Percentiles rank a stretch among this genome's conserved stretches.
Conservation (phyloP, 495 filamentous ascomycete species). For the Penicillium bialowiezense region DNA sequence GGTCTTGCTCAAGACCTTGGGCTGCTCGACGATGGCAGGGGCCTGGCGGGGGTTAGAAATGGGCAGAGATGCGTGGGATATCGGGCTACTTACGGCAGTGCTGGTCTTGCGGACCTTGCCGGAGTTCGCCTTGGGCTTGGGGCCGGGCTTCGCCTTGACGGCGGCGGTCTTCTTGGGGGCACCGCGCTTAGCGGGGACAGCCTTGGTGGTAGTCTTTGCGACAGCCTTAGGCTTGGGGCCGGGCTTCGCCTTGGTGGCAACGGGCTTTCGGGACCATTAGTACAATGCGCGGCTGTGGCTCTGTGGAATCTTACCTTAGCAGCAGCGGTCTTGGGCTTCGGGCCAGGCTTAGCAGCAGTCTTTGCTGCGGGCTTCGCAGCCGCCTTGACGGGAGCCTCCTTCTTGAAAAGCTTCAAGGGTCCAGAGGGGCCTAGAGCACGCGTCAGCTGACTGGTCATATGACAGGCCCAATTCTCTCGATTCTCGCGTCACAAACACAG, state of each 20-base stretch:
- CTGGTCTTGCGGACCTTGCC: slow-evolving; percentile 54
- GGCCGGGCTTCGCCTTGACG: slow-evolving; percentile 41
- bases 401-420: slow-evolving; percentile 95
- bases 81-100: slow-evolving; percentile 34
- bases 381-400: slow-evolving; percentile 44
- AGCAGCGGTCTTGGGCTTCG: slow-evolving; percentile 41
- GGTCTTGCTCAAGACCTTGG: slow-evolving; percentile 75
- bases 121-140: slow-evolving; percentile 49
- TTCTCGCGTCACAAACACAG: slow-evolving; percentile 7
- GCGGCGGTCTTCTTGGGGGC: slow-evolving; percentile 33
- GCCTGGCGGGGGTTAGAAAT: slow-evolving; percentile 49
- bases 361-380: slow-evolving; percentile 50
- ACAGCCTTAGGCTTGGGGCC: slow-evolving; percentile 22
- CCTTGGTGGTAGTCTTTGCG: slow-evolving; percentile 25
- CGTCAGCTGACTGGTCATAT: slow-evolving; percentile 33
- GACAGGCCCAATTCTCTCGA: slow-evolving; percentile 5
- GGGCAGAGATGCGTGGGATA: neutral
- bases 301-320: slow-evolving; percentile 45
- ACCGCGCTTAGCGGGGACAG: too few relatives aligned
- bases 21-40: slow-evolving; percentile 69
- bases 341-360: slow-evolving; percentile 29
- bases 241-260: slow-evolving; percentile 41
- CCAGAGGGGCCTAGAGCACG: slow-evolving; percentile 72
- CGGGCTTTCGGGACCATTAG: slow-evolving; percentile 44
- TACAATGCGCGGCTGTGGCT: neutral